Conservation (phyloP, 768 basidiomycete genomes). For the Hemileccinum rubropunctum region DNA sequence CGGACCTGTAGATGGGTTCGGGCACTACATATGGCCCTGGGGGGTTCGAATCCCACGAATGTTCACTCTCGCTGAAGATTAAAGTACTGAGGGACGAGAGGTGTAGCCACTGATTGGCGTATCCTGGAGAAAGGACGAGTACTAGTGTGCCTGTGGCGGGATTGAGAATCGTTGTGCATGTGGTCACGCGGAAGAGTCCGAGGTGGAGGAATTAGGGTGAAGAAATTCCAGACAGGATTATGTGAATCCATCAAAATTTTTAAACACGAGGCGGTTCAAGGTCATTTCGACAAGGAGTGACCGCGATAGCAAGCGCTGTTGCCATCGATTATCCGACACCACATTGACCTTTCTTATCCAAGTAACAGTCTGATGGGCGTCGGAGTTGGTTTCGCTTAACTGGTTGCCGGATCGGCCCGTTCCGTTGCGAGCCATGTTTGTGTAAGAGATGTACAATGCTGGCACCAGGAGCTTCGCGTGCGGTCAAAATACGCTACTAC, state of each 20-base stretch:
- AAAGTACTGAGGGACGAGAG: neutral
- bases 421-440: neutral
- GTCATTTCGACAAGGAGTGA: slow-evolving; percentile 14
- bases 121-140: neutral
- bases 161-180: neutral
- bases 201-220: neutral
- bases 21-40: too few species aligned
- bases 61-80: neutral
- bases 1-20: neutral
- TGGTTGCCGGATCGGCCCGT: neutral
- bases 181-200: neutral
- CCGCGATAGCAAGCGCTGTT: neutral
- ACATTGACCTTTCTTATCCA: neutral
- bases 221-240: slow-evolving; percentile 1
- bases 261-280: slow-evolving; percentile 22
- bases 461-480: neutral
- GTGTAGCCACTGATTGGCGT: neutral
- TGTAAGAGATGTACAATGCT: neutral
- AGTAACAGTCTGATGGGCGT: neutral
- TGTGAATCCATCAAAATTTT: neutral
- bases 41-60: neutral
- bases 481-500: neutral
- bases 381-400: slow-evolving; percentile 2
- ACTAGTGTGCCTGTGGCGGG: neutral
- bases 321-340: slow-evolving; percentile 1